A percentile compares a stretch with the other conserved stretches of the same genome.
phyloP scores from a whole-genome alignment of 1,284 basidiomycete genomes.

The Ceratobasidium sp. region DNA sequence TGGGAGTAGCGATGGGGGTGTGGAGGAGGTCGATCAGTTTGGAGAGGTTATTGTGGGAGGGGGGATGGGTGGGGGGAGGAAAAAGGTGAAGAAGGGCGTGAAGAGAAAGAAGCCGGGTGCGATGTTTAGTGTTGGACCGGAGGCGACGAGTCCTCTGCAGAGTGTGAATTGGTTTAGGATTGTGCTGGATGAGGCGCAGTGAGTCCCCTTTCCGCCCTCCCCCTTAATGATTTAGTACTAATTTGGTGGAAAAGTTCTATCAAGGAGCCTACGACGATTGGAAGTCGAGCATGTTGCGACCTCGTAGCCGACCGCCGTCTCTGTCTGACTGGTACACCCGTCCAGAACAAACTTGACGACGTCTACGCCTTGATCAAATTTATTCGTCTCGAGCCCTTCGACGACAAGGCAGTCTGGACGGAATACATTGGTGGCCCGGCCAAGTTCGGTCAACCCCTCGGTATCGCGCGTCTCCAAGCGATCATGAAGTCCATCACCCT shows the following conservation, averaged over 20 bases:
- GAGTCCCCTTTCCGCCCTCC: slow-evolving; percentile 54
- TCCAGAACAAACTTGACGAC: slow-evolving; percentile 99
- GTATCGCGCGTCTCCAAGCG: slow-evolving; percentile 92
- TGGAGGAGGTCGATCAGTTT: slow-evolving; percentile 72
- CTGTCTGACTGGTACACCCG: slow-evolving; percentile 96
- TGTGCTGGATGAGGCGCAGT: slow-evolving; percentile 99
- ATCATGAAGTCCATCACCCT: slow-evolving; percentile 98
- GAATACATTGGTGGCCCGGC: slow-evolving; percentile 92
- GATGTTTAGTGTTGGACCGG: slow-evolving; percentile 54
- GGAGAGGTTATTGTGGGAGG: slow-evolving; percentile 68
- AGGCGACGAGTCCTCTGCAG: slow-evolving; percentile 88
- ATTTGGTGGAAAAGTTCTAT: slow-evolving; percentile 73
- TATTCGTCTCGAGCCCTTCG: slow-evolving; percentile 89
- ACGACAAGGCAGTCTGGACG: slow-evolving; percentile 93
- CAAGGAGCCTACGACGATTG: slow-evolving; percentile 94
- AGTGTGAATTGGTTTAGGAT: slow-evolving; percentile 97
- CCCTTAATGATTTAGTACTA: slow-evolving; percentile 30
- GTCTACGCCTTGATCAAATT: slow-evolving; percentile 97
- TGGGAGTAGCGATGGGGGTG: slow-evolving; percentile 59
- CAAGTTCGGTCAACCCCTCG: slow-evolving; percentile 90
- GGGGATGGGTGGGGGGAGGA: slow-evolving; percentile 66
- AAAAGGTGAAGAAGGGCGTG: slow-evolving; percentile 68
- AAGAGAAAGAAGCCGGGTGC: slow-evolving; percentile 54
- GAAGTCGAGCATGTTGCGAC: slow-evolving; percentile 94
- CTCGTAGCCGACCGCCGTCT: slow-evolving; percentile 92